phyloP scores from a whole-genome alignment of 495 filamentous ascomycete species.

The Xylaria bambusicola region DNA sequence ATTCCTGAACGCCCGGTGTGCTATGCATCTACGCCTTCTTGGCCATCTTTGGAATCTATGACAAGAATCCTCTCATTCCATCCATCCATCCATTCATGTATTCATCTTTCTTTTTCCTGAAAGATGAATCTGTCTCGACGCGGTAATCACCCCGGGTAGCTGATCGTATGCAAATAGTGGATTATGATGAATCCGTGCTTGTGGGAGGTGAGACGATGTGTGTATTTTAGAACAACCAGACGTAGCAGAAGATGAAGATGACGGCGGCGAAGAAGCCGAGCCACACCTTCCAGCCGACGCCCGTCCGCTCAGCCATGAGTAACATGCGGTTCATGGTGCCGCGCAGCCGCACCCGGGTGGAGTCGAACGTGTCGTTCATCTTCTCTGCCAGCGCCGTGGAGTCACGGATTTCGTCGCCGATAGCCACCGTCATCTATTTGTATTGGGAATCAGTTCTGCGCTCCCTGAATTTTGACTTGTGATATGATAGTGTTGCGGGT shows the following conservation, averaged over 20 bases:
- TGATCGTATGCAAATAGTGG: no score
- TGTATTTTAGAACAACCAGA: conserved; percentile 72
- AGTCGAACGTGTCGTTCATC: conserved; percentile 91
- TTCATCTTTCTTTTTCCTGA: not conserved
- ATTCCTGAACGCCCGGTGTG: conserved; percentile 27
- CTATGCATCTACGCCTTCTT: conserved; percentile 23
- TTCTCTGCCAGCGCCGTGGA: conserved; percentile 80
- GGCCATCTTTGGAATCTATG: conserved; percentile 9
- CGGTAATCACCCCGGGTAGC: not conserved
- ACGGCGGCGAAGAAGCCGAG: conserved; percentile 81
- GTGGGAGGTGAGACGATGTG: no score
- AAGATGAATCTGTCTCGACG: not conserved
- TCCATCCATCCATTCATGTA: no score
- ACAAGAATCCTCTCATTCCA: conserved; percentile 1
- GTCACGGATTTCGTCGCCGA: conserved; percentile 91
- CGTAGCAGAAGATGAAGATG: conserved; percentile 79
- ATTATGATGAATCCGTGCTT: no score
- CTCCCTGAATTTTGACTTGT: no score
- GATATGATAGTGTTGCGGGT: no score
- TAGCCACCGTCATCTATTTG: conserved; percentile 75
- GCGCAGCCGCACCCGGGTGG: conserved; percentile 71
- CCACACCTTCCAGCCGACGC: conserved; percentile 95
- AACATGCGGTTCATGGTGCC: conserved; percentile 98
- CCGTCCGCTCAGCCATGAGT: conserved; percentile 89
- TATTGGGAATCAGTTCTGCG: not conserved